Conservation (phyloP, 257 asterid species). For the Lavandula angustifolia region DNA sequence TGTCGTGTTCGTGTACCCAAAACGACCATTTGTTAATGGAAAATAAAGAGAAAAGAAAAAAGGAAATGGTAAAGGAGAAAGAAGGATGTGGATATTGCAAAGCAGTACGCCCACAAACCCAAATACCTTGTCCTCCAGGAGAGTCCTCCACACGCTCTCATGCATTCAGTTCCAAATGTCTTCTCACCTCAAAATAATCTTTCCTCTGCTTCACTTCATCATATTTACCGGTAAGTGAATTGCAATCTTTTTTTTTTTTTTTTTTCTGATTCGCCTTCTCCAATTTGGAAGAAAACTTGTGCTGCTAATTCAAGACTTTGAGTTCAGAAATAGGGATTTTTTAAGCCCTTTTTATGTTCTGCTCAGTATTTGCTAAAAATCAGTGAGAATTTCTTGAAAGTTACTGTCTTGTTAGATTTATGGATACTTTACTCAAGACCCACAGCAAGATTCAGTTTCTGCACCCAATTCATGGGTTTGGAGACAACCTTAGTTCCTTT, state of each 20-base stretch:
- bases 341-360: slow-evolving; percentile 29
- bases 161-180: slow-evolving; percentile 20
- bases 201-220: slow-evolving; percentile 4
- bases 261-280: slow-evolving; percentile 15
- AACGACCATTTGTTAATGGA: background rate
- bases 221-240: slow-evolving; percentile 33
- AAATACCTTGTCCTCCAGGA: slow-evolving; percentile 22
- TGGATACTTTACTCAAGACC: slow-evolving; percentile 77
- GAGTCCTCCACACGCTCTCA: slow-evolving; percentile 40
- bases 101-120: slow-evolving; percentile 40
- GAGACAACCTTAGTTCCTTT: slow-evolving; percentile 53
- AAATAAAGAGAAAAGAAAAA: background rate
- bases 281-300: slow-evolving; percentile 12
- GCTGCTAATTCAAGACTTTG: slow-evolving; percentile 32
- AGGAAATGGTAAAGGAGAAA: background rate
- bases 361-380: slow-evolving; percentile 25
- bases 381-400: slow-evolving; percentile 30
- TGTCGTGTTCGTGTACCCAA: no score
- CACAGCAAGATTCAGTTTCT: slow-evolving; percentile 74
- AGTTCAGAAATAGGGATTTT: slow-evolving; percentile 29
- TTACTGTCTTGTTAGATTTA: slow-evolving; percentile 28
- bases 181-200: slow-evolving; percentile 12
- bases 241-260: slow-evolving; percentile 1
- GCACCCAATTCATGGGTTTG: slow-evolving; percentile 61
- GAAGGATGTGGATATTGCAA: slow-evolving; percentile 33